Evolutionary conservation across 441 rosid genomes (phyloP), one percentile per base, ranked within the genome.

Genomic region (Theobroma grandiflorum): DNA sequence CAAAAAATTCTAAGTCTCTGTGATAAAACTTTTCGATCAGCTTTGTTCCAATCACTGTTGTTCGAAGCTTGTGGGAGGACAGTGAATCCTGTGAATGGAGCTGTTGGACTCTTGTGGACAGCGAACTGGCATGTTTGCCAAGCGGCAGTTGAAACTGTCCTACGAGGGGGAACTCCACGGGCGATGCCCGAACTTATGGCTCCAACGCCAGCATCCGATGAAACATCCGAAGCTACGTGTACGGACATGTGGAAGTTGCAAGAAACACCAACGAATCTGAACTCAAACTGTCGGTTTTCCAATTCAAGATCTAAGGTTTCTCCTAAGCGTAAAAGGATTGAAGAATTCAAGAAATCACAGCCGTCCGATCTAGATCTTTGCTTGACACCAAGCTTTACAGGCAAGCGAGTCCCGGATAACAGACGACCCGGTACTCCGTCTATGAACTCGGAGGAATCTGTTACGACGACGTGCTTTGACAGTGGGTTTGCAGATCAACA

Each of bases 381-480:
- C 33, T 64, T 96, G 37, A 90, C 83, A 31, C 88, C 89, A 9
- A 79, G 22, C 12, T 81, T 83, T 16, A 57, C 82, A 0, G 81
- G 66, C 4, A 85, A 79, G 57, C 57, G 26, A 0, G 66, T 80
- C 52, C 82, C 57, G 15, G 89, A 87, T 20, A 35, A 40, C n/a
- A 78, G 87, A 62, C 84, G 87, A 20, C 90, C 91, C 15, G 95
- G 83, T 40, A 89, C 91, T 63, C 93, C 96, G 66, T 94, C 97
- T 20, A 89, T 92, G 97, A 91, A 86, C 78, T 93, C 98, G 37
- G 98, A 94, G 87, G 98, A 90, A 78, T 96, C 98, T 0, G 98
- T 78, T 61, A 94, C 94, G 74, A 91, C 97, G 64, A 90, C 96
- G 22, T 91, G 90, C 81, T 87, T 88, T 22, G 95, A 89, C 31